Percentiles rank a stretch among this genome's conserved stretches.
These are phyloP conservation scores for Trichoderma sp. DNA, from an alignment of 2,329 filamentous ascomycete genomes.

Conservation along the genomic window DNA sequence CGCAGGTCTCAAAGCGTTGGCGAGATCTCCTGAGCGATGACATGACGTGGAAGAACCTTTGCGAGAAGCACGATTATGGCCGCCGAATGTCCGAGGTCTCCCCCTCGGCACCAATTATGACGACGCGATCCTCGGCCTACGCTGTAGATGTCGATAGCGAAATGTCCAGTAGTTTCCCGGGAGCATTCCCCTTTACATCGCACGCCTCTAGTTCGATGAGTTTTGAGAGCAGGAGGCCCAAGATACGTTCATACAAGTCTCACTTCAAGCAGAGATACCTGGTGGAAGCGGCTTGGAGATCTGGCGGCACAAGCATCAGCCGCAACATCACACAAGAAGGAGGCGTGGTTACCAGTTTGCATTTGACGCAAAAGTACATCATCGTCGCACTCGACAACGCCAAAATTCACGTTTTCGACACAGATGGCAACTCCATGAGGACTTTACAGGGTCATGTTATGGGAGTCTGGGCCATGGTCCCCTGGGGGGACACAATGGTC, in stretches of 20 bases:
- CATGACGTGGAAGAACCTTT: slow-evolving; percentile 97
- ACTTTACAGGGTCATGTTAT: slow-evolving; percentile 95
- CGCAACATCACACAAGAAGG: slow-evolving; percentile 94
- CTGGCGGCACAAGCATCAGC: slow-evolving; percentile 79
- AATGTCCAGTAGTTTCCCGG: slow-evolving; percentile 47
- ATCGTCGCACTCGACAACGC: slow-evolving; percentile 97
- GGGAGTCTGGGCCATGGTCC: slow-evolving; percentile 99
- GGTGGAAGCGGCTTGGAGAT: slow-evolving; percentile 95
- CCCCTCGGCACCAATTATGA: slow-evolving; percentile 36
- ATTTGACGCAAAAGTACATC: slow-evolving; percentile 94
- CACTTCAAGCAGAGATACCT: slow-evolving; percentile 98
- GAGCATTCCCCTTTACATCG: slow-evolving; percentile 42
- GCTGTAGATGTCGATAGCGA: slow-evolving; percentile 39
- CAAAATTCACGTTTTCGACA: slow-evolving; percentile 97
- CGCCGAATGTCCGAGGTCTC: slow-evolving; percentile 57
- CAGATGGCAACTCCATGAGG: slow-evolving; percentile 82
- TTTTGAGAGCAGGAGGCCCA: slow-evolving; percentile 61
- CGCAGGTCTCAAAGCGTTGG: slow-evolving; percentile 95
- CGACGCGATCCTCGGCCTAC: slow-evolving; percentile 37
- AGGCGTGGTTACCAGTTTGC: slow-evolving; percentile 92
- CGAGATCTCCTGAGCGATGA: slow-evolving; percentile 91
- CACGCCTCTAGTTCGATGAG: slow-evolving; percentile 51
- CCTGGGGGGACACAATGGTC: slow-evolving; percentile 92
- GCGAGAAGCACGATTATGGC: slow-evolving; percentile 90
- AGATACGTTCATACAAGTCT: slow-evolving; percentile 83